Evolutionary conservation across 1,284 basidiomycete genomes (phyloP).

Genomic region (Earliella scabrosa): DNA sequence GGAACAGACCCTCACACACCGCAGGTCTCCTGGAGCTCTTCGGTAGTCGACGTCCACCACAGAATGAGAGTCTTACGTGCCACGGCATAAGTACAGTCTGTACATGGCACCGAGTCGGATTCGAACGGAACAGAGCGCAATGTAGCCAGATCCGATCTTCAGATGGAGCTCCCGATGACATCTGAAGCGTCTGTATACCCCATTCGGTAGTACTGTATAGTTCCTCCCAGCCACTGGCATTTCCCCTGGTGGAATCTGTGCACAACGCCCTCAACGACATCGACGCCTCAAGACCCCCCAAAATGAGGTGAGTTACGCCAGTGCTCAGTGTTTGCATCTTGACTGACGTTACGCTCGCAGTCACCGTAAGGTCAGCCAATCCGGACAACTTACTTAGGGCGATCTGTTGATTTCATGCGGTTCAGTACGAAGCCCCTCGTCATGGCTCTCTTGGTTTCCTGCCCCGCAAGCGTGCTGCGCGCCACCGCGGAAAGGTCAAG

Average conservation of each 20-base stretch:
- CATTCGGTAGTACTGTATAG: constrained; percentile 36
- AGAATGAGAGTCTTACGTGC: no score
- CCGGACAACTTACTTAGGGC: constrained; percentile 5
- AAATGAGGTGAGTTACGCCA: constrained; percentile 43
- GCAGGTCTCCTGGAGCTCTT: no score
- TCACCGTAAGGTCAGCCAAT: constrained; percentile 46
- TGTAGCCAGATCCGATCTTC: constrained; percentile 1
- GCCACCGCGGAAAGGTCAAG: constrained; percentile 98
- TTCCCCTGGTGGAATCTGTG: constrained; percentile 13
- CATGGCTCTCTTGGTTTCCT: constrained; percentile 94
- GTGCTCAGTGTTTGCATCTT: neutral
- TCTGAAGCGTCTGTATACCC: neutral
- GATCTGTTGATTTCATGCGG: constrained; percentile 16
- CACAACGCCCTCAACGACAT: constrained; percentile 24
- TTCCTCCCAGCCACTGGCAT: constrained; percentile 38
- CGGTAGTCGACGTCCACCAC: no score
- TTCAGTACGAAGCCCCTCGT: constrained; percentile 92
- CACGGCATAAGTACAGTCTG: no score
- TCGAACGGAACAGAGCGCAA: no score
- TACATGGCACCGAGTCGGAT: no score
- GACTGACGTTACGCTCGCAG: constrained; percentile 27
- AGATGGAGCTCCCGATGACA: constrained; percentile 3
- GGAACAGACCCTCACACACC: no score
- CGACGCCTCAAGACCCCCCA: constrained; percentile 40
- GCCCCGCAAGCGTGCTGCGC: constrained; percentile 92